Conservation (phyloP, 2,329 filamentous ascomycete species). For the Penicillium sp. region DNA sequence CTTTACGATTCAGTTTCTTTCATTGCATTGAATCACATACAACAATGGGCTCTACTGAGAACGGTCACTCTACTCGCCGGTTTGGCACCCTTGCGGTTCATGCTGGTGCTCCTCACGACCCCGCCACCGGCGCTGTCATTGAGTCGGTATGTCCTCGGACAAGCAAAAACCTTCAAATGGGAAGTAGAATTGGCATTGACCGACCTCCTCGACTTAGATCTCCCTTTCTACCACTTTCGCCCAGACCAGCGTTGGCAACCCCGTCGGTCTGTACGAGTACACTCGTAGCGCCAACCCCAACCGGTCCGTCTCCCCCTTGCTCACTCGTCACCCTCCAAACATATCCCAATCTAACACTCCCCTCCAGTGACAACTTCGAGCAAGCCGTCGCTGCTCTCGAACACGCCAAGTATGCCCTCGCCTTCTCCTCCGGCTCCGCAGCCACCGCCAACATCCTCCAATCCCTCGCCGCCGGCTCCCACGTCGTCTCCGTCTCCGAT, state of each 20-base stretch:
- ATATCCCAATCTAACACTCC: constrained; percentile 13
- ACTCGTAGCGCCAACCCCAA: constrained; percentile 93
- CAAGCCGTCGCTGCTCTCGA: constrained; percentile 88
- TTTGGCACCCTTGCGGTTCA: constrained; percentile 97
- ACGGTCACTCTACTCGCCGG: constrained; percentile 67
- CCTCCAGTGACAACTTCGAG: constrained; percentile 82
- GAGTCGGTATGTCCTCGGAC: constrained; percentile 64
- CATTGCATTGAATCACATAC: constrained; percentile 9
- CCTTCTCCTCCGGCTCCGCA: constrained; percentile 92
- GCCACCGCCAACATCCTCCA: constrained; percentile 93
- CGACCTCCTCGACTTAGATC: constrained; percentile 59
- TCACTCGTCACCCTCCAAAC: too few species aligned
- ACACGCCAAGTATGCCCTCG: constrained; percentile 88
- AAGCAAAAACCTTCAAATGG: background rate
- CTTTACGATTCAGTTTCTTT: constrained; percentile 12
- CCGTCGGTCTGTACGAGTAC: constrained; percentile 91
- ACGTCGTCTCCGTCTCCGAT: constrained; percentile 95
- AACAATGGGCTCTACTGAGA: constrained; percentile 35
- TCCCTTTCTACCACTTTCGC: constrained; percentile 96
- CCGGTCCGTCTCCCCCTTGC: constrained; percentile 53
- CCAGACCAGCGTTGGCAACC: constrained; percentile 86
- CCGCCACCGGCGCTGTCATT: constrained; percentile 91
- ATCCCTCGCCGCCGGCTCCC: constrained; percentile 85
- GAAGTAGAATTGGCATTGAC: constrained; percentile 18
- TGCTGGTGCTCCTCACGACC: constrained; percentile 88